Conservation (phyloP, 1,284 basidiomycete species). For the Marasmius sp. region DNA sequence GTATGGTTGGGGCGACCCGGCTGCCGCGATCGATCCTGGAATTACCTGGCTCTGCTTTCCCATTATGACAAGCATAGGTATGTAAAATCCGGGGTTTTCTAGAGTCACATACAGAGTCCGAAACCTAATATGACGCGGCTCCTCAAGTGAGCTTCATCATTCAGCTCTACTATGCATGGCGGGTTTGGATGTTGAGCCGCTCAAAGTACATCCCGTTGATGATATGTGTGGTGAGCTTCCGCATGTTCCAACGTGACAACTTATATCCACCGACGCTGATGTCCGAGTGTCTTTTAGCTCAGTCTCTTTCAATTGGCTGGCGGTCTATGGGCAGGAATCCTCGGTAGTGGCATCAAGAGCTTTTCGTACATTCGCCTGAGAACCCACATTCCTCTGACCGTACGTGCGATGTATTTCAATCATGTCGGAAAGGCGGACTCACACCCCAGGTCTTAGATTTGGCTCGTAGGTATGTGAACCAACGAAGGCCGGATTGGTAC, state of each 20-base stretch:
- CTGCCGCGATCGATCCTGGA: constrained; percentile 11
- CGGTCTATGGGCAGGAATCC: no score
- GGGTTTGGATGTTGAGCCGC: constrained; percentile 11
- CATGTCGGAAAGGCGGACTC: background rate
- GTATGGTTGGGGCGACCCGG: constrained; percentile 22
- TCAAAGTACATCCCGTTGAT: background rate
- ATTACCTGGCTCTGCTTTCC: constrained; percentile 24
- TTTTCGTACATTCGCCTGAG: no score
- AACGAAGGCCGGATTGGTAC: background rate
- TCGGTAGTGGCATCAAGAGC: no score
- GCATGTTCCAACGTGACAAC: no score
- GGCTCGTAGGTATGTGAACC: no score
- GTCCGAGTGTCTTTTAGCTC: no score
- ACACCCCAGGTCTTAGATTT: background rate
- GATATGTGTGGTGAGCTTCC: background rate
- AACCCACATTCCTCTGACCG: no score
- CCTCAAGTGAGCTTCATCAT: constrained; percentile 21
- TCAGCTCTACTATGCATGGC: constrained; percentile 30
- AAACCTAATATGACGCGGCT: background rate
- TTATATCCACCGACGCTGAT: no score
- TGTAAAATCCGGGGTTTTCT: background rate
- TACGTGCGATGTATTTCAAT: no score
- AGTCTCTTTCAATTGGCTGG: no score
- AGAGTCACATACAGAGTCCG: background rate
- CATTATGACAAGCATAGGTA: constrained; percentile 23